These are phyloP conservation scores for Pleurozium schreberi DNA, from an alignment of 225 moss, liverwort and hornwort genomes.

Conservation along the genomic window DNA sequence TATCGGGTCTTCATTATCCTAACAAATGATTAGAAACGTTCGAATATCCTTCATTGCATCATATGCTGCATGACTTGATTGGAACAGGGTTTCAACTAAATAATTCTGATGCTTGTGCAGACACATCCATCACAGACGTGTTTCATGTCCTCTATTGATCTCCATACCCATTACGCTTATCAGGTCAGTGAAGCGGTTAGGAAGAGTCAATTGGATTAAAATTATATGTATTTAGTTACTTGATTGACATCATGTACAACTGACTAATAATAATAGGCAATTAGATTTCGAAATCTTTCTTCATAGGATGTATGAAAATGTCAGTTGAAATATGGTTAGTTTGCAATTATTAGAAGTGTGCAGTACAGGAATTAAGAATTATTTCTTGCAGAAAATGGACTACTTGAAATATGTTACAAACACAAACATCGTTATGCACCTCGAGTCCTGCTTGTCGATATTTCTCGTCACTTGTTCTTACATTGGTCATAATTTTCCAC, in stretches of 20 bases:
- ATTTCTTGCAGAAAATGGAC: neutral
- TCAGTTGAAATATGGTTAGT: neutral
- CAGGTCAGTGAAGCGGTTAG: constrained; percentile 41
- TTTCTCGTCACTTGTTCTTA: neutral
- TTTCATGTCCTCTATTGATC: constrained; percentile 98
- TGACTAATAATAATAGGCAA: neutral
- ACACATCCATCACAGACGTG: constrained; percentile 95
- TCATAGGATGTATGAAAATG: neutral
- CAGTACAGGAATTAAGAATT: neutral
- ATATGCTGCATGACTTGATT: neutral
- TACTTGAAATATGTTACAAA: neutral
- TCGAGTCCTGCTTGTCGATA: neutral
- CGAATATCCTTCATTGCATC: neutral
- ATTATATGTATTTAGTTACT: neutral
- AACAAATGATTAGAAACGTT: neutral
- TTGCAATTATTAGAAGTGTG: neutral
- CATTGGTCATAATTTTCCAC: neutral
- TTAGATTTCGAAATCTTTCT: neutral
- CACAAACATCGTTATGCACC: neutral
- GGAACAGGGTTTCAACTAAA: neutral
- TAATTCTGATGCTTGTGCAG: constrained; percentile 35
- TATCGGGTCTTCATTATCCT: no score
- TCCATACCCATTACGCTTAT: constrained; percentile 98
- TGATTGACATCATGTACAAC: neutral
- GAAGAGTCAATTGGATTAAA: neutral